Evolutionary conservation across 495 filamentous ascomycete species (phyloP).

Genomic region (Aspergillus ostianus): DNA sequence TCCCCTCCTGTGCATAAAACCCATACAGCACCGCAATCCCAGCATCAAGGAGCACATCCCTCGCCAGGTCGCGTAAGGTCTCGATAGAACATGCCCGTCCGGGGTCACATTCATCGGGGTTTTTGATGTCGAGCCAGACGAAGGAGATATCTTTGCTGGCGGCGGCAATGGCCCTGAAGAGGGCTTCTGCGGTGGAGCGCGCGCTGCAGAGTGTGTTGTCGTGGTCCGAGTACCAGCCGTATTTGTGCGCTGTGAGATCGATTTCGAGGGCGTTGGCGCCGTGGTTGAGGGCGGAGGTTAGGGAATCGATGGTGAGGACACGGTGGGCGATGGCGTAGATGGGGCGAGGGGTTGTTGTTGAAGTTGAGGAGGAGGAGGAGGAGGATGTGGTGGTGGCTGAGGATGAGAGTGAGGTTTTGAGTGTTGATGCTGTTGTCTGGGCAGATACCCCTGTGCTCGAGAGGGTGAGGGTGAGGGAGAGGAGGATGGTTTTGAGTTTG

Average conservation of each 20-base stretch:
- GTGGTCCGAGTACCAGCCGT: background rate
- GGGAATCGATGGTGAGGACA: background rate
- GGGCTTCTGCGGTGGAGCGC: background rate
- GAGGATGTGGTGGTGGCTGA: background rate
- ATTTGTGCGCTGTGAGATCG: background rate
- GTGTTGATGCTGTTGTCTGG: background rate
- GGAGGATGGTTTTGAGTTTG: background rate
- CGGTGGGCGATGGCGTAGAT: conserved; percentile 1
- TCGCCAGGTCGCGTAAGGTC: background rate
- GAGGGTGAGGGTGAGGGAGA: conserved; percentile 1
- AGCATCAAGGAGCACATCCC: background rate
- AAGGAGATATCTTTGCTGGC: background rate
- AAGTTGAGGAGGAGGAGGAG: background rate
- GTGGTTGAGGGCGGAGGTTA: background rate
- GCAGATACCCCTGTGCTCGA: background rate
- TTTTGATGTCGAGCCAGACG: conserved; percentile 2
- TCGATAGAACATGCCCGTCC: conserved; percentile 2
- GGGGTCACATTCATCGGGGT: conserved; percentile 3
- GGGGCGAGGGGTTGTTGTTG: background rate
- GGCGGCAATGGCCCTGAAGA: background rate
- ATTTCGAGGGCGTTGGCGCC: conserved; percentile 3
- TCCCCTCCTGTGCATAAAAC: background rate
- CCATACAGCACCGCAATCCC: conserved; percentile 9
- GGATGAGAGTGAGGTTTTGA: background rate
- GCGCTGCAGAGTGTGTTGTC: background rate